Base-by-base conservation (phyloP, 768 basidiomycete species). In the Cubamyces sp. region DNA sequence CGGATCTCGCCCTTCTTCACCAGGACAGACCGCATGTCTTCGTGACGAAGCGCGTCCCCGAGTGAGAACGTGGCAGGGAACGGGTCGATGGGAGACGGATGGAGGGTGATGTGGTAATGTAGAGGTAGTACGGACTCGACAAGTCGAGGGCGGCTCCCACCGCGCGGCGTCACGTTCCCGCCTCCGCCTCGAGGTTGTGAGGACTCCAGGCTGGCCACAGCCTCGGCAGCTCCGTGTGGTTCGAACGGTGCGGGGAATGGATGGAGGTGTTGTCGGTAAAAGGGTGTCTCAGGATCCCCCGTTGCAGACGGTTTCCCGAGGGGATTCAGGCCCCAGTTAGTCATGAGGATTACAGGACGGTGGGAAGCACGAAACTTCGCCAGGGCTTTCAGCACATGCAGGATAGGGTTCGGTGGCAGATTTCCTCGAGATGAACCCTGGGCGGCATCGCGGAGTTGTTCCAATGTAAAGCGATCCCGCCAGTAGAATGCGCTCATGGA, bases 401-500 rank as follows among this genome's bases (percentile, higher is more conserved):
- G 75, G 21, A 86, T 73, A 18, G 82, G 75, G 53, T 68, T 75
- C 5, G 66, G 47, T 15, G 70, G 62, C 54, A 23, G 53, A 8
- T 15, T 21, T 14, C 2, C 30, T 19, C 55, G 47, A 15, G 57
- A 26, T 54, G 59, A 61, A 61, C 57, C 41, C 57, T 59, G 47
- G 21, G 58, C 30, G 50, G 39, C 66, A 54, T 67, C 64, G 40
- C 76, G 81, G 54, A 78, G 63, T 65, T 85, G 84, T 72, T 92
- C 91, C 30, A 75, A 74, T 41, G 78, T 76, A 69, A 86, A 87
- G 43, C 88, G 84, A 71, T 94, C 92, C 3, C 80, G 64, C 92
- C 93, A 94, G 73, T 91, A 84, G 69, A 88, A 91, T 0, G 90
- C 72, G 70, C 87, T 87, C 60, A 92, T 73, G 15, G 91, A 92